A percentile compares a stretch with the other conserved stretches of the same genome.
Evolutionary conservation across 2,329 filamentous ascomycete species (phyloP).

Genomic region (Neofusicoccum umdonicola): DNA sequence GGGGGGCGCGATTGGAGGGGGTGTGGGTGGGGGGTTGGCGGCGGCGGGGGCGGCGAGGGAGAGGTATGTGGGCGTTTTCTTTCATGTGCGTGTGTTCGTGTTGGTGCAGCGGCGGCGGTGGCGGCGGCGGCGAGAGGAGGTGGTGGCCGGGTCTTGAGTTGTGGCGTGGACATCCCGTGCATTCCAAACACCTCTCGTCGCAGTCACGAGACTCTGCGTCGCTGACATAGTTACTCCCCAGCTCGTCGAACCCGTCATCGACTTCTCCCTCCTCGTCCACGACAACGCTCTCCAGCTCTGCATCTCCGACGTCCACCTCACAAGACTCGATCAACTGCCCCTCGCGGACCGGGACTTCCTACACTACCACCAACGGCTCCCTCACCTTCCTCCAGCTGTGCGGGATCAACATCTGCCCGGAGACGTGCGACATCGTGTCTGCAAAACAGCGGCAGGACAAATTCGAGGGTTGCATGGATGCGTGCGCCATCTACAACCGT

Average conservation of each 20-base stretch:
- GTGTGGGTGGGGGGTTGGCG: constrained; percentile 3
- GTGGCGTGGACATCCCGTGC: too few relatives aligned
- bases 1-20: too few relatives aligned
- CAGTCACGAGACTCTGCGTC: too few relatives aligned
- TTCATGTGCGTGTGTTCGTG: not conserved
- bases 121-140: too few relatives aligned
- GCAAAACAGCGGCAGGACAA: not conserved
- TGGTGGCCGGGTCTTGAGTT: too few relatives aligned
- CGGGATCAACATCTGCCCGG: constrained; percentile 5
- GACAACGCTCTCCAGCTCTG: not conserved
- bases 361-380: constrained; percentile 4
- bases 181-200: too few relatives aligned
- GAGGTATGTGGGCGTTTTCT: not conserved
- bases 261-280: not conserved
- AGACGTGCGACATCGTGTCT: constrained; percentile 9
- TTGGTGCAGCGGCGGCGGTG: too few relatives aligned
- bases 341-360: not conserved
- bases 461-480: constrained; percentile 4
- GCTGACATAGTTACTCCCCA: not conserved
- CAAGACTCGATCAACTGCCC: not conserved
- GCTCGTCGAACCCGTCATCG: not conserved
- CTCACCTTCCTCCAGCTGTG: constrained; percentile 4
- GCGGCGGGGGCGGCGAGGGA: not conserved
- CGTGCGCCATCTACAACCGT: not conserved
- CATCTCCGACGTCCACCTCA: not conserved